Conservation (phyloP, 352 stramenopile genomes). For the Phytophthora sansomeana region DNA sequence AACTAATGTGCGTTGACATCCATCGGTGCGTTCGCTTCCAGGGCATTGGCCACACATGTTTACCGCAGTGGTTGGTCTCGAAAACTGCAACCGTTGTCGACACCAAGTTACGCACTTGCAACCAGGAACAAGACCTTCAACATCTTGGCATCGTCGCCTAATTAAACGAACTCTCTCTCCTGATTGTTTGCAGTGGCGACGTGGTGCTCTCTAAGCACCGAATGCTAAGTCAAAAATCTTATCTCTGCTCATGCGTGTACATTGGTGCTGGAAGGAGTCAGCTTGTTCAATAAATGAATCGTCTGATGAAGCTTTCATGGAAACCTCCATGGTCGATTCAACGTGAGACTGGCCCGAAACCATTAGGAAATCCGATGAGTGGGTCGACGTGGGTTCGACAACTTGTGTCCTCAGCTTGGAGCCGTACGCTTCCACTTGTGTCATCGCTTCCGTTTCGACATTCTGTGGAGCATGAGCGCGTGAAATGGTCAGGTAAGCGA, state of each 20-base stretch:
- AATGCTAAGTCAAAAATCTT: neutral
- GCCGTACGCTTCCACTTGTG: slow-evolving; percentile 22
- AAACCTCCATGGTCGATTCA: slow-evolving; percentile 13
- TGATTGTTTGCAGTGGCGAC: neutral
- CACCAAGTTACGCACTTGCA: slow-evolving; percentile 6
- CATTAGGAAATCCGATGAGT: slow-evolving; percentile 34
- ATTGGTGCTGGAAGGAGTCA: slow-evolving; percentile 19
- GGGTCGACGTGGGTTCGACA: slow-evolving; percentile 26
- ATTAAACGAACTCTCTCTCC: slow-evolving; percentile 1
- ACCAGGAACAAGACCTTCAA: neutral
- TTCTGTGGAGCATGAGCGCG: slow-evolving; percentile 19
- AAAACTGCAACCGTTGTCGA: neutral
- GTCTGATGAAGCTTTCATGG: neutral
- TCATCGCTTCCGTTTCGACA: slow-evolving; percentile 22
- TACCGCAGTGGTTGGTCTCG: neutral
- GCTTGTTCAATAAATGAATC: slow-evolving; percentile 13
- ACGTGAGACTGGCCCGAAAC: slow-evolving; percentile 14
- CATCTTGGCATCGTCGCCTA: slow-evolving; percentile 9
- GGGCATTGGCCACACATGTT: neutral
- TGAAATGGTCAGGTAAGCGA: neutral
- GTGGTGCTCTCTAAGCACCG: slow-evolving; percentile 9
- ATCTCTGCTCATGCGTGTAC: neutral
- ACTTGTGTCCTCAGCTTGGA: slow-evolving; percentile 1
- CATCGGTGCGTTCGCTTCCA: slow-evolving; percentile 7
- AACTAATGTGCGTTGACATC: slow-evolving; percentile 38